Conservation (phyloP, 768 basidiomycete species). For the Kwoniella sp. region DNA sequence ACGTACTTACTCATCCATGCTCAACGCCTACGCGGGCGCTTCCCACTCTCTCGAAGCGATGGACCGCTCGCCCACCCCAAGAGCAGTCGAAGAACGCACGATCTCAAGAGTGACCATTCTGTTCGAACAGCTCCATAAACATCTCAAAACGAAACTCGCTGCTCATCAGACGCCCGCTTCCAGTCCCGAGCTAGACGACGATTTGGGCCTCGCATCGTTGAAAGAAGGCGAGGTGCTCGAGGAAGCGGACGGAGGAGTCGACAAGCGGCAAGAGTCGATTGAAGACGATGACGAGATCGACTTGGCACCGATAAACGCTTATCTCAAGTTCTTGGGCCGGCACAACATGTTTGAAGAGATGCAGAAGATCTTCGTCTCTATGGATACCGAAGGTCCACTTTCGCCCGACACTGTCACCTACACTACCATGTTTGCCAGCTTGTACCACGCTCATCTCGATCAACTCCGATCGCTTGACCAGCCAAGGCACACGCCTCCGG, state of each 20-base stretch:
- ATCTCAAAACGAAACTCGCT: constrained; percentile 7
- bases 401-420: constrained; percentile 46
- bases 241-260: background rate
- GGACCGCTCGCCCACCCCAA: background rate
- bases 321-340: constrained; percentile 44
- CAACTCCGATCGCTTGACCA: background rate
- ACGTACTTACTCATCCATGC: constrained; percentile 45
- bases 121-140: constrained; percentile 23
- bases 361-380: constrained; percentile 31
- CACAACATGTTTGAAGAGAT: constrained; percentile 44
- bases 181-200: constrained; percentile 2
- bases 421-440: constrained; percentile 37
- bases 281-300: constrained; percentile 20
- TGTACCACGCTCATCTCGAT: constrained; percentile 18
- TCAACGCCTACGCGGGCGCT: constrained; percentile 43
- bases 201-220: constrained; percentile 7
- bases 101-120: constrained; percentile 37
- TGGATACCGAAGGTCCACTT: constrained; percentile 30
- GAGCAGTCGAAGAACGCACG: constrained; percentile 23
- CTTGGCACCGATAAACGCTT: constrained; percentile 45
- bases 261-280: background rate
- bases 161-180: background rate
- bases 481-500: background rate
- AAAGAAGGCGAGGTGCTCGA: background rate
- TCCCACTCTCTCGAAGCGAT: constrained; percentile 11